These are phyloP conservation scores for Neofusicoccum kwambonambiense DNA, from an alignment of 2,329 filamentous ascomycete species.

Conservation along the genomic window DNA sequence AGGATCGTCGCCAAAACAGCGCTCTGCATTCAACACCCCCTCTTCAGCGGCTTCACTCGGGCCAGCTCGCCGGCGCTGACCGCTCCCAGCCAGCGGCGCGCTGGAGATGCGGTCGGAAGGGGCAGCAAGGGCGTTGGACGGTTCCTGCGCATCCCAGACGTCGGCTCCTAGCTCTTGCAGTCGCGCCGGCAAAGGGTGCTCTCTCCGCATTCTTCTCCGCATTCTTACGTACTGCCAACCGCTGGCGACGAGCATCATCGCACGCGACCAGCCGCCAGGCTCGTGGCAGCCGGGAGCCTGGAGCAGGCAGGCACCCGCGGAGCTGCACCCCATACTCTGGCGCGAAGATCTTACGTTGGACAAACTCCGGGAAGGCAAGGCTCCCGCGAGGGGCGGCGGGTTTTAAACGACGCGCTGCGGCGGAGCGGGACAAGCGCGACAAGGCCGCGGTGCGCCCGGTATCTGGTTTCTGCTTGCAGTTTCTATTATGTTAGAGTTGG, in stretches of 20 bases:
- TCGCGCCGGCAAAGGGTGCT: background rate
- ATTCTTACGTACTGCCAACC: constrained; percentile 13
- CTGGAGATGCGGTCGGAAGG: no score
- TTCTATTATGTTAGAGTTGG: constrained; percentile 16
- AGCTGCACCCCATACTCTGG: constrained; percentile 4
- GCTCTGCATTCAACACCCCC: background rate
- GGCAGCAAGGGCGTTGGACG: background rate
- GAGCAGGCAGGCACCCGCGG: no score
- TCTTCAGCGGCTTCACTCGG: background rate
- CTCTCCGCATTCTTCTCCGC: constrained; percentile 15
- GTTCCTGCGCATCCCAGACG: background rate
- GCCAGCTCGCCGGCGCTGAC: background rate
- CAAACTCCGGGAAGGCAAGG: background rate
- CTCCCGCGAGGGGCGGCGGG: background rate
- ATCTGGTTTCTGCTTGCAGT: constrained; percentile 7
- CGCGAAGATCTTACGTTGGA: background rate
- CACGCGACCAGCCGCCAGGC: background rate
- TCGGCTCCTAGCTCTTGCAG: background rate
- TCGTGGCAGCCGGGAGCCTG: background rate
- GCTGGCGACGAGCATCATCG: background rate
- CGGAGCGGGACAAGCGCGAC: background rate
- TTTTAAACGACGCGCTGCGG: background rate
- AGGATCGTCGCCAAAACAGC: background rate
- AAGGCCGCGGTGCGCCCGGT: constrained; percentile 8
- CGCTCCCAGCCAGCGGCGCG: background rate